A percentile compares a stretch with the other conserved stretches of the same genome.
Evolutionary conservation across 2,329 filamentous ascomycete genomes (phyloP).

Genomic region (Cucurbitaria berberidis): DNA sequence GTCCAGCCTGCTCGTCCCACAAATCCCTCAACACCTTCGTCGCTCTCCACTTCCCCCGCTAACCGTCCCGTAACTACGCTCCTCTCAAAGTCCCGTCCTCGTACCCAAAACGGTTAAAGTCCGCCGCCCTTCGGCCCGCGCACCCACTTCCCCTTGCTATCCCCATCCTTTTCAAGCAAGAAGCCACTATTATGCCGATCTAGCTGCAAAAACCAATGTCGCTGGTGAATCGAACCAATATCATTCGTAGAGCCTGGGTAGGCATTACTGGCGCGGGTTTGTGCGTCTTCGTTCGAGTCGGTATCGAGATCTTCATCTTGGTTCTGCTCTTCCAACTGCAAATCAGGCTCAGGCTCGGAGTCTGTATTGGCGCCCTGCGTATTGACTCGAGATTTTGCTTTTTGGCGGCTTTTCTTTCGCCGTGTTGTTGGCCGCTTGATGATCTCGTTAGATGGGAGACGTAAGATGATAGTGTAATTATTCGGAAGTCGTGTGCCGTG

Average conservation of each 20-base stretch:
- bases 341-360: slow-evolving; percentile 6
- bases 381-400: background rate
- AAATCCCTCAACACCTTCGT: slow-evolving; percentile 66
- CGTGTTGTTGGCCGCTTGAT: slow-evolving; percentile 24
- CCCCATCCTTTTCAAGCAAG: slow-evolving; percentile 32
- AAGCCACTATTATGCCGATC: slow-evolving; percentile 68
- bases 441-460: slow-evolving; percentile 47
- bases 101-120: slow-evolving; percentile 67
- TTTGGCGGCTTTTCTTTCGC: slow-evolving; percentile 15
- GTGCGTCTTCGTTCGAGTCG: slow-evolving; percentile 44
- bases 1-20: slow-evolving; percentile 67
- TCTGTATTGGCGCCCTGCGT: background rate
- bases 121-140: slow-evolving; percentile 37
- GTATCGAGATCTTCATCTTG: slow-evolving; percentile 51
- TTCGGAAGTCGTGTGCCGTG: slow-evolving; percentile 48
- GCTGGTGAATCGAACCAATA: slow-evolving; percentile 71
- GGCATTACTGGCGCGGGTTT: slow-evolving; percentile 65
- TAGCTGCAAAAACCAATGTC: slow-evolving; percentile 69
- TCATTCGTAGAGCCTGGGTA: slow-evolving; percentile 70
- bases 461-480: slow-evolving; percentile 50
- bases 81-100: slow-evolving; percentile 65
- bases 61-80: slow-evolving; percentile 70
- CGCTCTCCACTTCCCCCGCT: slow-evolving; percentile 64
- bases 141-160: slow-evolving; percentile 14
- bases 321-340: background rate